Conservation (phyloP, 495 filamentous ascomycete genomes). For the Talaromyces ruber region DNA sequence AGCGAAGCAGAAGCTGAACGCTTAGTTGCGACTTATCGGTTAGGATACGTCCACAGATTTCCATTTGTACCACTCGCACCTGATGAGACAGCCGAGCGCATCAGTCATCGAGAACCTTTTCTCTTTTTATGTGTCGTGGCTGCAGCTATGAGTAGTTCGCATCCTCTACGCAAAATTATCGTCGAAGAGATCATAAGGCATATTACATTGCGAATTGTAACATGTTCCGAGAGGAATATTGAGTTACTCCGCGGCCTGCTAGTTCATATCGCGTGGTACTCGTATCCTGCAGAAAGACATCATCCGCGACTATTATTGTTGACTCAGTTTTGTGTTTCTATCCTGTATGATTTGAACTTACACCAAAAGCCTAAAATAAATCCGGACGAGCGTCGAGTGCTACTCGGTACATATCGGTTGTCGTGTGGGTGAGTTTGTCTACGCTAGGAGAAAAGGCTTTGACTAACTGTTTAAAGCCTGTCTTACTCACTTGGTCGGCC, state of each 20-base stretch:
- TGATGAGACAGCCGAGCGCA: conserved; percentile 8
- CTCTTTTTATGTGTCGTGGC: conserved; percentile 15
- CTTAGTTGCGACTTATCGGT: conserved; percentile 11
- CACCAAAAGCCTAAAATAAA: conserved; percentile 11
- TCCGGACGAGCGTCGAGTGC: conserved; percentile 12
- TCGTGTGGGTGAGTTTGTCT: conserved; percentile 12
- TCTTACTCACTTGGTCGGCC: conserved; percentile 9
- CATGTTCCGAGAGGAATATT: conserved; percentile 14
- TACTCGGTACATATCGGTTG: conserved; percentile 16
- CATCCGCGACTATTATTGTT: conserved; percentile 15
- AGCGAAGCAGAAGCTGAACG: conserved; percentile 13
- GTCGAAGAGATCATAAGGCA: conserved; percentile 17
- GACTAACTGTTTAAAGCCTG: conserved; percentile 8
- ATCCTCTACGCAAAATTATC: conserved; percentile 11
- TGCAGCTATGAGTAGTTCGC: conserved; percentile 12
- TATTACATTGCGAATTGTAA: conserved; percentile 12
- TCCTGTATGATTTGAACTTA: conserved; percentile 14
- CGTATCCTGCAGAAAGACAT: conserved; percentile 14
- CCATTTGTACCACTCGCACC: conserved; percentile 13
- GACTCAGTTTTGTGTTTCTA: conserved; percentile 15
- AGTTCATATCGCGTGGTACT: conserved; percentile 15
- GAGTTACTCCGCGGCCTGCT: conserved; percentile 16
- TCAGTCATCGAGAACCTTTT: conserved; percentile 11
- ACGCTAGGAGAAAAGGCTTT: neutral
- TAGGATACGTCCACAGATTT: conserved; percentile 12